Evolutionary conservation across 1,139 yeast species (phyloP).

Genomic region (Yamadazyma epiphylla): DNA sequence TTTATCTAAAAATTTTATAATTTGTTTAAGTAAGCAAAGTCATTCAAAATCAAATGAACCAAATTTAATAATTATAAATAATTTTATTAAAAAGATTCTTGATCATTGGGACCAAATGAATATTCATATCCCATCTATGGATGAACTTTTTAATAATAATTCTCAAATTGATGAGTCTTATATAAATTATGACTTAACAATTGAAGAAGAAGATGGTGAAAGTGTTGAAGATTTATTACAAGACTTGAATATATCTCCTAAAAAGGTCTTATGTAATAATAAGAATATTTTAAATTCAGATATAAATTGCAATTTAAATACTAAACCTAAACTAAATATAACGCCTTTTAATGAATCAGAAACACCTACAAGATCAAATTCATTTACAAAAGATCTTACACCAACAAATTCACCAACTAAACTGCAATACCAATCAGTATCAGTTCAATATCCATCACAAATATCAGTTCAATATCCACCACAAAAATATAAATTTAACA

Average conservation of each 20-base stretch:
- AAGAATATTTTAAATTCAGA: slow-evolving; percentile 4
- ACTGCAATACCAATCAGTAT: too few species aligned
- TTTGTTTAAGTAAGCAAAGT: slow-evolving; percentile 51
- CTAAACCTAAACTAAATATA: background rate
- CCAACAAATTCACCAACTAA: too few species aligned
- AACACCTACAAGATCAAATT: too few species aligned
- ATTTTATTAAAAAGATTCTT: slow-evolving; percentile 48
- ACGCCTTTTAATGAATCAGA: background rate
- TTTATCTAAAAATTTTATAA: slow-evolving; percentile 46
- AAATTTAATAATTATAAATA: slow-evolving; percentile 43
- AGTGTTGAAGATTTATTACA: slow-evolving; percentile 3
- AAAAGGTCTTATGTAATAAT: slow-evolving; percentile 6
- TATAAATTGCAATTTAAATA: too few species aligned
- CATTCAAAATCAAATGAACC: slow-evolving; percentile 43
- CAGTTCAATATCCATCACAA: background rate
- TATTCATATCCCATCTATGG: slow-evolving; percentile 16
- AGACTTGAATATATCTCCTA: slow-evolving; percentile 4
- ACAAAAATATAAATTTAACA: slow-evolving; percentile 32
- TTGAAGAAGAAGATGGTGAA: slow-evolving; percentile 19
- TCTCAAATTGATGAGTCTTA: slow-evolving; percentile 20
- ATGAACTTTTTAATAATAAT: slow-evolving; percentile 20
- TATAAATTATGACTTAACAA: slow-evolving; percentile 28
- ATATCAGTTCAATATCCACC: slow-evolving; percentile 35
- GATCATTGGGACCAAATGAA: slow-evolving; percentile 35
- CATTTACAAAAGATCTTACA: too few species aligned